phyloP scores from a whole-genome alignment of 2,329 filamentous ascomycete genomes.

The Cordyceps militaris region DNA sequence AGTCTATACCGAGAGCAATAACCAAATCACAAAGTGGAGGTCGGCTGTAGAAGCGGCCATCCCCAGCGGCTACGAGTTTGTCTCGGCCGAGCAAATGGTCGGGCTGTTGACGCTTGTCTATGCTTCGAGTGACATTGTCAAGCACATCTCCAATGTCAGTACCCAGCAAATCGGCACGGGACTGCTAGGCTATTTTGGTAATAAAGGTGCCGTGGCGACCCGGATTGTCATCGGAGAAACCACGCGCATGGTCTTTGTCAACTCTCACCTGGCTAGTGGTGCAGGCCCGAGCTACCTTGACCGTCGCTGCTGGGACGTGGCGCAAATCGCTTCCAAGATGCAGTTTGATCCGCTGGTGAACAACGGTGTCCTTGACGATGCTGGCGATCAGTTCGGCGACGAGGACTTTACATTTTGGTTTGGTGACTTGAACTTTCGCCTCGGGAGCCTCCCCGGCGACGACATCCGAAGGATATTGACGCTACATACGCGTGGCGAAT shows the following conservation, averaged over 20 bases:
- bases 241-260: conserved; percentile 81
- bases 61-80: conserved; percentile 66
- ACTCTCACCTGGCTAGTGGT: conserved; percentile 86
- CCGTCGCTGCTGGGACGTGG: conserved; percentile 81
- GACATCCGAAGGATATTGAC: conserved; percentile 81
- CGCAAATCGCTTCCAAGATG: conserved; percentile 68
- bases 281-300: conserved; percentile 71
- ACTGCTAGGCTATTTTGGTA: conserved; percentile 86
- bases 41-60: conserved; percentile 64
- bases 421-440: conserved; percentile 89
- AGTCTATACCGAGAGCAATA: conserved; percentile 61
- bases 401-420: conserved; percentile 97
- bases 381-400: conserved; percentile 67
- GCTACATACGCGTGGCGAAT: conserved; percentile 74
- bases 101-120: conserved; percentile 81
- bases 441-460: conserved; percentile 80
- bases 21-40: conserved; percentile 72
- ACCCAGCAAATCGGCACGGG: conserved; percentile 82
- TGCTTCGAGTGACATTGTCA: conserved; percentile 67
- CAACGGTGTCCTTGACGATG: conserved; percentile 57
- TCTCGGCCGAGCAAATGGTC: conserved; percentile 78
- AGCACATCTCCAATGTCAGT: conserved; percentile 73
- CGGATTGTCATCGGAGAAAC: conserved; percentile 83
- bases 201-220: conserved; percentile 84
- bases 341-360: conserved; percentile 69